Percentiles rank a stretch among this genome's conserved stretches.
These are phyloP conservation scores for Grosmannia serpens DNA, from an alignment of 2,329 filamentous ascomycete species.

Conservation along the genomic window DNA sequence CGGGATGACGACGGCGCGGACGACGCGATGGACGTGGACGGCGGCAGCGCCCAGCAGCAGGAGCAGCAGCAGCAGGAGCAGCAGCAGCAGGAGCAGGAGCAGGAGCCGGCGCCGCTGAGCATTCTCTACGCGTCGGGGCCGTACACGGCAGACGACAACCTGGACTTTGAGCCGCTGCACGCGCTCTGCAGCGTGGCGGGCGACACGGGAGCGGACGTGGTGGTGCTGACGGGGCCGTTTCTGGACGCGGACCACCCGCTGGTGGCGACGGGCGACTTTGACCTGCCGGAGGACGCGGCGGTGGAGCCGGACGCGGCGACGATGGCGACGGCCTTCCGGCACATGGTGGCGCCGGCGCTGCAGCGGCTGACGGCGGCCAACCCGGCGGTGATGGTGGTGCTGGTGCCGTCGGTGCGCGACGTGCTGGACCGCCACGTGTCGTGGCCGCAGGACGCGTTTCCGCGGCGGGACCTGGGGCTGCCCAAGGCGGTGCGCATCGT, in stretches of 20 bases:
- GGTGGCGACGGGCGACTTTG: slow-evolving; percentile 68
- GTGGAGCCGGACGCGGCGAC: slow-evolving; percentile 68
- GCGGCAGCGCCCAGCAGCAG: no score
- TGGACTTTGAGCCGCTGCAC: slow-evolving; percentile 79
- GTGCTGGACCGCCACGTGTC: slow-evolving; percentile 72
- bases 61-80: no score
- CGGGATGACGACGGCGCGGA: not conserved
- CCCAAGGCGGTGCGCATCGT: slow-evolving; percentile 67
- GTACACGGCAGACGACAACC: slow-evolving; percentile 84
- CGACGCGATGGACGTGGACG: slow-evolving; percentile 49
- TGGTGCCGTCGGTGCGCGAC: slow-evolving; percentile 76
- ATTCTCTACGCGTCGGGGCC: slow-evolving; percentile 74
- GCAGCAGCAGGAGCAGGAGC: no score
- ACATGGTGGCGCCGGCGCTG: slow-evolving; percentile 64
- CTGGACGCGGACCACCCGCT: slow-evolving; percentile 85
- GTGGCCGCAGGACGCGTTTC: slow-evolving; percentile 60
- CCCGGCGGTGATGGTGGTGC: slow-evolving; percentile 67
- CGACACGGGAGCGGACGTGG: slow-evolving; percentile 61
- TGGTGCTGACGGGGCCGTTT: slow-evolving; percentile 79
- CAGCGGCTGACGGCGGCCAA: slow-evolving; percentile 58
- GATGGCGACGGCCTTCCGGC: slow-evolving; percentile 71
- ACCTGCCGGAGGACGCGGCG: slow-evolving; percentile 54
- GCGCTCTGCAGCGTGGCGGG: slow-evolving; percentile 69
- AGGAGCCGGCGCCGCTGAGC: slow-evolving; percentile 54
- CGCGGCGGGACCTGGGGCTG: slow-evolving; percentile 61